Evolutionary conservation across 2,329 filamentous ascomycete genomes (phyloP).

Genomic region (Fusarium newnesense): DNA sequence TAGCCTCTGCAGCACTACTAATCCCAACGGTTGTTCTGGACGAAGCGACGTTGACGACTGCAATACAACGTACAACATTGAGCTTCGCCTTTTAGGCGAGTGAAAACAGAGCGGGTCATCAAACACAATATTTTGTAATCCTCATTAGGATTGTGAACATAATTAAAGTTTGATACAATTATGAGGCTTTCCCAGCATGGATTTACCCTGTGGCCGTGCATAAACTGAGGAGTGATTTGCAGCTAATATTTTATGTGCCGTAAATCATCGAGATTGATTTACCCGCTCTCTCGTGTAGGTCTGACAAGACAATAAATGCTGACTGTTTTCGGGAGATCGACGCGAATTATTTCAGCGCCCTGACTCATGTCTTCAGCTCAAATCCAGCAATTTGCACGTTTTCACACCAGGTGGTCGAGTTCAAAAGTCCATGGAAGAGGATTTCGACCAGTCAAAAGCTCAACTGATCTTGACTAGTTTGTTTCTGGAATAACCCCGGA

Average conservation of each 20-base stretch:
- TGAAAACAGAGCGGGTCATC: background rate
- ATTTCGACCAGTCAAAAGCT: constrained; percentile 13
- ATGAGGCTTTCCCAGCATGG: background rate
- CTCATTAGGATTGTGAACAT: background rate
- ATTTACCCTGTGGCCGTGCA: background rate
- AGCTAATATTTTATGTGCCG: background rate
- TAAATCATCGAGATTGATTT: background rate
- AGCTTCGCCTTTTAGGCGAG: constrained; percentile 6
- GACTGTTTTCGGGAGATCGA: constrained; percentile 42
- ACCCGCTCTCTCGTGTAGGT: background rate
- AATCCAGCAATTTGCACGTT: constrained; percentile 6
- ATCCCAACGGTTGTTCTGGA: background rate
- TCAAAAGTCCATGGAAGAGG: background rate
- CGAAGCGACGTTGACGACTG: constrained; percentile 21
- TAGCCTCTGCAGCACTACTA: constrained; percentile 22
- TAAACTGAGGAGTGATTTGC: background rate
- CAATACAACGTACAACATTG: constrained; percentile 17
- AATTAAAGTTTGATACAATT: background rate
- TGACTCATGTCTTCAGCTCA: constrained; percentile 37
- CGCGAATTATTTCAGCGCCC: constrained; percentile 30
- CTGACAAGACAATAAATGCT: constrained; percentile 10
- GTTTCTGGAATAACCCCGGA: constrained; percentile 3
- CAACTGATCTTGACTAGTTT: constrained; percentile 11
- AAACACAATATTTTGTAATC: background rate
- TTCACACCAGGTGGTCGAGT: background rate